Conservation (phyloP, 1,284 basidiomycete species). For the Moniliella sp. region DNA sequence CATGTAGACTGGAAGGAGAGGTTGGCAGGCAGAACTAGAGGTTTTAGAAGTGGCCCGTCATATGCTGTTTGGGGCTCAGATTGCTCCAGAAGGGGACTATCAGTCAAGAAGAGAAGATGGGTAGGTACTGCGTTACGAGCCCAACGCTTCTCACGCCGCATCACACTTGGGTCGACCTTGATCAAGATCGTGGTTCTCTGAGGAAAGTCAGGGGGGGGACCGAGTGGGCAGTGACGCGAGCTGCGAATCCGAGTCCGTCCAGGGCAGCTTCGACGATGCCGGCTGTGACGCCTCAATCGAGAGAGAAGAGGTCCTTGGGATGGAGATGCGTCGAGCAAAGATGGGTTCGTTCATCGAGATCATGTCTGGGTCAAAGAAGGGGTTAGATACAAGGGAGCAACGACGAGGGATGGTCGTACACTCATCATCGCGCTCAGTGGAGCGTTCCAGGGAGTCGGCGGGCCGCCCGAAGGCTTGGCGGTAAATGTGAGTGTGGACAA, state of each 20-base stretch:
- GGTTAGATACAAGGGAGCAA: not conserved
- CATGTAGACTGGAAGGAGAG: too few species aligned
- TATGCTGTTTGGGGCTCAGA: too few species aligned
- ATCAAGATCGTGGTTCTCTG: constrained; percentile 36
- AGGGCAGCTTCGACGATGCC: constrained; percentile 94
- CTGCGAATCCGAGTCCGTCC: constrained; percentile 81
- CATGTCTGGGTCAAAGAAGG: constrained; percentile 88
- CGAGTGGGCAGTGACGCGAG: constrained; percentile 82
- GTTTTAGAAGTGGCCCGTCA: too few species aligned
- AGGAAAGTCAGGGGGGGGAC: constrained; percentile 63
- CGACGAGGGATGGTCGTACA: constrained; percentile 40
- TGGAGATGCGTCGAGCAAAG: constrained; percentile 66
- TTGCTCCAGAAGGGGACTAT: too few species aligned
- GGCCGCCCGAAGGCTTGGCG: constrained; percentile 73
- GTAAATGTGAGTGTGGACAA: constrained; percentile 50
- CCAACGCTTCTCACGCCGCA: constrained; percentile 23
- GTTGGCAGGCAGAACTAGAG: too few species aligned
- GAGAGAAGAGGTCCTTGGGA: constrained; percentile 85
- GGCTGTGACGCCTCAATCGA: constrained; percentile 85
- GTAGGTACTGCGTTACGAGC: not conserved
- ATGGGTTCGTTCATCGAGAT: constrained; percentile 87
- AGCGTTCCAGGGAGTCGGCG: constrained; percentile 82
- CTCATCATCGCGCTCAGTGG: constrained; percentile 83
- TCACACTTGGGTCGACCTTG: constrained; percentile 22
- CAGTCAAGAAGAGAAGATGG: too few species aligned